Percentiles rank a stretch among this genome's conserved stretches.
Conservation (phyloP, 2,329 filamentous ascomycete genomes). For the Huntiella decipiens region DNA sequence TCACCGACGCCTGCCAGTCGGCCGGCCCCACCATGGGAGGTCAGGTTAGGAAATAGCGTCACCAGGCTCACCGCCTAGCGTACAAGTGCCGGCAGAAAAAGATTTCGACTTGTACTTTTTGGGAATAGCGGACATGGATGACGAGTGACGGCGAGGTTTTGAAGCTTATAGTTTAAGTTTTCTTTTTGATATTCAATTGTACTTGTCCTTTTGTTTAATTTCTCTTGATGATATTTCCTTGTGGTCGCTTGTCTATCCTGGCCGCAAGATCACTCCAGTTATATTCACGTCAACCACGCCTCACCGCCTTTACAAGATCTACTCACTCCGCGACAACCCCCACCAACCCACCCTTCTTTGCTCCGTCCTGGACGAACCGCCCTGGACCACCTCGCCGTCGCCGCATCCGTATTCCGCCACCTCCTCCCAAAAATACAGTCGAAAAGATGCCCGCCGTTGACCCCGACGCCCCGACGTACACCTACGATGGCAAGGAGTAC, state of each 20-base stretch:
- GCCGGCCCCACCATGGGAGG: conserved; percentile 8
- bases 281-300: not conserved
- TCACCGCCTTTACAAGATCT: not conserved
- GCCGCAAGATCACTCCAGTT: not conserved
- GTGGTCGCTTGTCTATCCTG: not conserved
- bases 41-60: no score
- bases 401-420: not conserved
- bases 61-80: conserved; percentile 7
- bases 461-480: conserved; percentile 7
- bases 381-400: not conserved
- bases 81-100: conserved; percentile 9
- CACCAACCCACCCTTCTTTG: not conserved
- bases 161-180: not conserved
- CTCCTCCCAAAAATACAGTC: not conserved
- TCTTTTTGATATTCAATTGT: not conserved
- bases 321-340: not conserved
- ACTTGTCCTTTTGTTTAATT: no score
- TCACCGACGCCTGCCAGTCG: no score
- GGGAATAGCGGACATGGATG: no score
- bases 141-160: no score
- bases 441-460: conserved; percentile 5
- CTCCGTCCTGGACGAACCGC: not conserved
- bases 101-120: conserved; percentile 1
- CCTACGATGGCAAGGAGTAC: conserved; percentile 28
- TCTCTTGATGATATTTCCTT: not conserved